Evolutionary conservation across 176 grass and related monocot species (phyloP).

Genomic region (Carex cristatella): DNA sequence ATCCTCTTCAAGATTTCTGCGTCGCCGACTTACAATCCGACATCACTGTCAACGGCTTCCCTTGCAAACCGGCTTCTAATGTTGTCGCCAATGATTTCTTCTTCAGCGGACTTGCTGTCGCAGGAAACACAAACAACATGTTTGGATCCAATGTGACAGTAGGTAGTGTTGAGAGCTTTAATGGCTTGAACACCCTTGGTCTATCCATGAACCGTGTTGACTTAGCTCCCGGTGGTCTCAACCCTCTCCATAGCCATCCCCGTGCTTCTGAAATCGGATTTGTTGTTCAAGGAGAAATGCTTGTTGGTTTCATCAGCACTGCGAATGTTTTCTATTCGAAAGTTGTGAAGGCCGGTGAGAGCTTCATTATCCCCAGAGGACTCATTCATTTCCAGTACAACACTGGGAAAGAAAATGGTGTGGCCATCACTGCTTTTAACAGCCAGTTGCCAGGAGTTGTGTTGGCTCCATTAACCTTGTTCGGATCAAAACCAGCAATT

Average conservation of each 20-base stretch:
- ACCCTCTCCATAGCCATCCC: slow-evolving; percentile 64
- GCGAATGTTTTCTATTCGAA: slow-evolving; percentile 39
- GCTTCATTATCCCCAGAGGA: slow-evolving; percentile 41
- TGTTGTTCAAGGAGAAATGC: slow-evolving; percentile 48
- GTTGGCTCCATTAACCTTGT: slow-evolving; percentile 37
- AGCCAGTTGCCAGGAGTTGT: slow-evolving; percentile 46
- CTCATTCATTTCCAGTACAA: slow-evolving; percentile 74
- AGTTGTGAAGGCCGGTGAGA: slow-evolving; percentile 36
- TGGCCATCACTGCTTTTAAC: slow-evolving; percentile 44
- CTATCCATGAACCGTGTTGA: slow-evolving; percentile 51
- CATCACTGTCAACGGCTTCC: slow-evolving; percentile 28
- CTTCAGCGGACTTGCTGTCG: slow-evolving; percentile 23
- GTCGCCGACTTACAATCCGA: background rate
- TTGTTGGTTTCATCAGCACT: slow-evolving; percentile 43
- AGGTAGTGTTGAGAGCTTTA: slow-evolving; percentile 30
- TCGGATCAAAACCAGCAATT: slow-evolving; percentile 42
- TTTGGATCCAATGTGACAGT: slow-evolving; percentile 53
- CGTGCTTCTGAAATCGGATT: slow-evolving; percentile 56
- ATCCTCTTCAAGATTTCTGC: slow-evolving; percentile 81
- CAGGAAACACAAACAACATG: slow-evolving; percentile 35
- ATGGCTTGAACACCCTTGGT: slow-evolving; percentile 68
- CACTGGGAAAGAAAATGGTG: slow-evolving; percentile 18
- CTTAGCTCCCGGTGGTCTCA: slow-evolving; percentile 43
- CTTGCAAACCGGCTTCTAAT: slow-evolving; percentile 35
- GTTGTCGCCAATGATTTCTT: slow-evolving; percentile 46